These are phyloP conservation scores for Tricholoma flavovirens DNA, from an alignment of 768 basidiomycete genomes.

Conservation along the genomic window DNA sequence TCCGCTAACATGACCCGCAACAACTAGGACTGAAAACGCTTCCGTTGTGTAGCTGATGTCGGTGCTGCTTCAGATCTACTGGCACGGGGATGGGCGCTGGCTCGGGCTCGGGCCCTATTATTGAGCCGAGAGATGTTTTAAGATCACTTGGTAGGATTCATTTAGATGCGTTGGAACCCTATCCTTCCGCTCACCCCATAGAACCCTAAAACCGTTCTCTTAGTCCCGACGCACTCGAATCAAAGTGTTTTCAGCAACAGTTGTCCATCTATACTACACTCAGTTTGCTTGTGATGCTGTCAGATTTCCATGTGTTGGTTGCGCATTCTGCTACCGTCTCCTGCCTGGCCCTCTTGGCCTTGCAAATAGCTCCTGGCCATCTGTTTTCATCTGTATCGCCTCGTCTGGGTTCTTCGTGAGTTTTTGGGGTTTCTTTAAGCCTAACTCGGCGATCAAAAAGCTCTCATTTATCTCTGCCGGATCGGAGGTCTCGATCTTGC, in stretches of 20 bases:
- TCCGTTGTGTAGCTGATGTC: too few relatives aligned
- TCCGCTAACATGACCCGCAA: too few relatives aligned
- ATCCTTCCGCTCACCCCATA: too few relatives aligned
- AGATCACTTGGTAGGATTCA: too few relatives aligned
- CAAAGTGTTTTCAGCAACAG: neutral
- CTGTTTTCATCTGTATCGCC: slow-evolving; percentile 7
- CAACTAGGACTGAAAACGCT: too few relatives aligned
- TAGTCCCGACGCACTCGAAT: neutral
- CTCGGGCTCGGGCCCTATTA: too few relatives aligned
- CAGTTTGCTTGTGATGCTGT: neutral
- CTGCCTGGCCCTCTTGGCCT: slow-evolving; percentile 65
- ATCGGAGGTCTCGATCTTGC: slow-evolving; percentile 82
- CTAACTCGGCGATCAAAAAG: slow-evolving; percentile 57
- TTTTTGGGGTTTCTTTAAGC: slow-evolving; percentile 10
- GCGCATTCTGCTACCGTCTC: slow-evolving; percentile 29
- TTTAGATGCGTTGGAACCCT: too few relatives aligned
- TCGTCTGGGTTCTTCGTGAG: neutral
- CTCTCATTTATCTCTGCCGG: slow-evolving; percentile 64
- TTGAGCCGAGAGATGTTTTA: too few relatives aligned
- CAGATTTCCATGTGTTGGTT: neutral
- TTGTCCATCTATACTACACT: neutral
- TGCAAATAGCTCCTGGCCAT: slow-evolving; percentile 52
- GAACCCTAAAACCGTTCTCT: too few relatives aligned
- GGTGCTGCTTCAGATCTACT: too few relatives aligned
- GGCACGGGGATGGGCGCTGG: too few relatives aligned